These are phyloP conservation scores for Fraxinus quadrangulata DNA, from an alignment of 257 asterid genomes.

Conservation along the genomic window DNA sequence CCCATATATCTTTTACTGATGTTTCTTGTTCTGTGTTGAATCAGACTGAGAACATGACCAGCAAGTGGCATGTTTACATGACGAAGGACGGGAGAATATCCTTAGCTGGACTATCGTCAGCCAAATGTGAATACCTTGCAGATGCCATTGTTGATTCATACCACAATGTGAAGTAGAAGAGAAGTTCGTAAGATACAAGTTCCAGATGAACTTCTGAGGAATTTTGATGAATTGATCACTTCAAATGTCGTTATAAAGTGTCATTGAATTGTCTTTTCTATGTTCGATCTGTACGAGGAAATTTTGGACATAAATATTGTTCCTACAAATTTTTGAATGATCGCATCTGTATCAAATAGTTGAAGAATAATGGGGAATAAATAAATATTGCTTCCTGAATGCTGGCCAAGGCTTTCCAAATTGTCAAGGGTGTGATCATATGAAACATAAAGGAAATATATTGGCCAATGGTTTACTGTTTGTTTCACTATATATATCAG, in stretches of 20 bases:
- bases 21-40: slow-evolving; percentile 8
- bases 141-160: slow-evolving; percentile 91
- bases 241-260: not conserved
- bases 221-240: slow-evolving; percentile 9
- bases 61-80: slow-evolving; percentile 96
- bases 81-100: slow-evolving; percentile 98
- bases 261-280: not conserved
- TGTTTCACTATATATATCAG: slow-evolving; percentile 9
- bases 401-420: not conserved
- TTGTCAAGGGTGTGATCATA: not conserved
- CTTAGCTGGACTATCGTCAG: slow-evolving; percentile 85
- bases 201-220: slow-evolving; percentile 10
- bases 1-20: slow-evolving; percentile 15
- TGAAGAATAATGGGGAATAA: not conserved
- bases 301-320: not conserved
- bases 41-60: slow-evolving; percentile 91
- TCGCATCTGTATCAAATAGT: not conserved
- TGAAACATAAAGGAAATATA: not conserved
- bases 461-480: not conserved
- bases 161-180: slow-evolving; percentile 56
- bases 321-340: not conserved
- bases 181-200: not conserved
- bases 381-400: not conserved
- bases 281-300: not conserved
- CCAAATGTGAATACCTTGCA: slow-evolving; percentile 94